phyloP scores from a whole-genome alignment of 2,329 filamentous ascomycete genomes.

The Raffaelea ambrosiae region DNA sequence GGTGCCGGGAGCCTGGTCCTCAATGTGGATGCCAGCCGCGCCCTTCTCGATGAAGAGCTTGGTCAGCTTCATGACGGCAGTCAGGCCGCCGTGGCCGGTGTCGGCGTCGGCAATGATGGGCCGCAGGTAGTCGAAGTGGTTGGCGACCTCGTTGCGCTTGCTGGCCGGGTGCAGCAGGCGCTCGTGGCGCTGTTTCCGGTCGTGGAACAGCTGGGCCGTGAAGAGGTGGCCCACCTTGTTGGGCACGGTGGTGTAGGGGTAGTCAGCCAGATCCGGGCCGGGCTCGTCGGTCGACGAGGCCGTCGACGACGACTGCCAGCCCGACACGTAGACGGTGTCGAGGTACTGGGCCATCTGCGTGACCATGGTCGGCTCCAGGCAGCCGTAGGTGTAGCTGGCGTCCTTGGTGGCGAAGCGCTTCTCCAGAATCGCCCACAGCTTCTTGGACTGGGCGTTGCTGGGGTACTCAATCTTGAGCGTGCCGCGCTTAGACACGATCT shows the following conservation, averaged over 20 bases:
- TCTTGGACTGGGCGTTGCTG: slow-evolving; percentile 82
- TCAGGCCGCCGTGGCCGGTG: slow-evolving; percentile 92
- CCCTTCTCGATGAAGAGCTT: slow-evolving; percentile 96
- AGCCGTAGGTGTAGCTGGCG: slow-evolving; percentile 92
- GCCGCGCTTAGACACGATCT: slow-evolving; percentile 92
- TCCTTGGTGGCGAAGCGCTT: slow-evolving; percentile 68
- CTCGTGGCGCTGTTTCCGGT: slow-evolving; percentile 97
- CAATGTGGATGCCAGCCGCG: slow-evolving; percentile 95
- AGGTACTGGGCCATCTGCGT: slow-evolving; percentile 99
- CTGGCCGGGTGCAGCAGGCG: slow-evolving; percentile 65
- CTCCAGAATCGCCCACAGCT: slow-evolving; percentile 89
- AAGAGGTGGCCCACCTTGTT: slow-evolving; percentile 98
- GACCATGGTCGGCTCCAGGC: slow-evolving; percentile 94
- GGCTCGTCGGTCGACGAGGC: slow-evolving; percentile 93
- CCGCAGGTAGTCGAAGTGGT: slow-evolving; percentile 86
- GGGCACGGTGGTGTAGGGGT: slow-evolving; percentile 93
- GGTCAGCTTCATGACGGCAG: slow-evolving; percentile 99
- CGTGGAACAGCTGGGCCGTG: slow-evolving; percentile 98
- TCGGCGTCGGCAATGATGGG: slow-evolving; percentile 96
- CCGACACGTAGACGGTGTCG: slow-evolving; percentile 97
- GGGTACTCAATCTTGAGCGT: slow-evolving; percentile 86
- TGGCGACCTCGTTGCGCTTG: slow-evolving; percentile 54
- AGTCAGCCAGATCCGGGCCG: slow-evolving; percentile 94
- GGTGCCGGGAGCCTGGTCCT: slow-evolving; percentile 94
- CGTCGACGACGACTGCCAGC: slow-evolving; percentile 97